Percentiles rank a stretch among this genome's conserved stretches.
phyloP scores from a whole-genome alignment of 148 eudicot species.

The Spergularia marina region DNA sequence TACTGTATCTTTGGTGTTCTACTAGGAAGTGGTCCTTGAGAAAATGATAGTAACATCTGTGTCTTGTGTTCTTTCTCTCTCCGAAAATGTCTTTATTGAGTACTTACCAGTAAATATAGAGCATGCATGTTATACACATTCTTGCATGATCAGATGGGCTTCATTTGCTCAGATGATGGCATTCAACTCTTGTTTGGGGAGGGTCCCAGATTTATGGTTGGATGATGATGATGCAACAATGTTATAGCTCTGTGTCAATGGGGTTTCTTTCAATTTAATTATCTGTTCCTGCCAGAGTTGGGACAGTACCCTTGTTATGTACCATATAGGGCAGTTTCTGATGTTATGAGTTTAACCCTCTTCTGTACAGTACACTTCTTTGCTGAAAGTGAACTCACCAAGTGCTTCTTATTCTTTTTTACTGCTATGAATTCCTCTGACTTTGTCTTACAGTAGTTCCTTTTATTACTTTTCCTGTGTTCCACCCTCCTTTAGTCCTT shows the following conservation, averaged over 20 bases:
- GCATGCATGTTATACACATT: constrained; percentile 7
- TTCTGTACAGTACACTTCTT: constrained; percentile 13
- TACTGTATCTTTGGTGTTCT: constrained; percentile 38
- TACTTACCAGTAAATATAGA: not conserved
- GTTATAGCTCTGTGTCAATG: constrained; percentile 18
- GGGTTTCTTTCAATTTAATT: constrained; percentile 18
- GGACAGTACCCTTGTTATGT: constrained; percentile 30
- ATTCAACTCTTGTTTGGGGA: constrained; percentile 2
- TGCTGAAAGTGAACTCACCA: not conserved
- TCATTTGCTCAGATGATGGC: not conserved
- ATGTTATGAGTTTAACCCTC: constrained; percentile 23
- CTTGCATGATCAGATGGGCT: constrained; percentile 20
- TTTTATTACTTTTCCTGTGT: not conserved
- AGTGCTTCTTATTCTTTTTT: not conserved
- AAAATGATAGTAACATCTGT: constrained; percentile 21
- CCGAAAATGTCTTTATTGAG: constrained; percentile 23
- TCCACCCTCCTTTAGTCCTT: too few relatives aligned
- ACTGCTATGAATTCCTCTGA: constrained; percentile 4
- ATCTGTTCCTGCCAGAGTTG: constrained; percentile 20
- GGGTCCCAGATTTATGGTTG: constrained; percentile 30
- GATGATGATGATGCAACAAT: constrained; percentile 23
- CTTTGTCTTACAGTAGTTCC: constrained; percentile 16
- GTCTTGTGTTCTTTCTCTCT: constrained; percentile 8
- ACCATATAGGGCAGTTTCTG: constrained; percentile 34
- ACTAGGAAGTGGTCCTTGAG: constrained; percentile 41